phyloP scores from a whole-genome alignment of 2,329 filamentous ascomycete species.

The Clarireedia sp. region DNA sequence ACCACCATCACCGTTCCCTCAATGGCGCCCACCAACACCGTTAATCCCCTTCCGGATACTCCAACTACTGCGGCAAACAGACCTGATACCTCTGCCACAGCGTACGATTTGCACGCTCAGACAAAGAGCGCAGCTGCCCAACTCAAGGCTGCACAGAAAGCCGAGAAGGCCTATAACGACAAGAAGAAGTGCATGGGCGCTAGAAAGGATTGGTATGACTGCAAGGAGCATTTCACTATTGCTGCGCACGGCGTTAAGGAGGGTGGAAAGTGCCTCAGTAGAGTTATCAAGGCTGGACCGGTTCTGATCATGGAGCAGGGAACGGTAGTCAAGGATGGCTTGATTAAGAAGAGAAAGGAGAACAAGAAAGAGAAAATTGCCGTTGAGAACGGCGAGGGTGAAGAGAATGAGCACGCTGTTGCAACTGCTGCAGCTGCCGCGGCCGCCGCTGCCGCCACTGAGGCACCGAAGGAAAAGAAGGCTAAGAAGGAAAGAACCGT shows the following conservation, averaged over 20 bases:
- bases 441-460: background rate
- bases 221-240: background rate
- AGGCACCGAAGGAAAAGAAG: background rate
- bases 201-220: slow-evolving; percentile 2
- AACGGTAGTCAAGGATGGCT: background rate
- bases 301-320: background rate
- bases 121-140: background rate
- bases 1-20: background rate
- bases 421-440: background rate
- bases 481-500: background rate
- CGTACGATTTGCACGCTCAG: background rate
- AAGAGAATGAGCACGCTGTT: background rate
- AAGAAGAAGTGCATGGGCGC: slow-evolving; percentile 3
- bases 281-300: background rate
- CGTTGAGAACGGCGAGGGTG: background rate
- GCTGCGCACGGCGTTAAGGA: background rate
- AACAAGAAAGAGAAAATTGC: background rate
- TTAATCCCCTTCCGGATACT: slow-evolving; percentile 4
- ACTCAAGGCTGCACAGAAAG: background rate
- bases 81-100: background rate
- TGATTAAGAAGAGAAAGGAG: background rate
- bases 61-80: background rate
- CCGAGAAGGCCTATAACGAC: background rate
- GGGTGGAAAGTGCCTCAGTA: slow-evolving; percentile 3
- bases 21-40: slow-evolving; percentile 4